Percentiles rank a stretch among this genome's conserved stretches.
Evolutionary conservation across 371 early-diverging fungal genomes (phyloP).

Genomic region (Mucor velutinosus): DNA sequence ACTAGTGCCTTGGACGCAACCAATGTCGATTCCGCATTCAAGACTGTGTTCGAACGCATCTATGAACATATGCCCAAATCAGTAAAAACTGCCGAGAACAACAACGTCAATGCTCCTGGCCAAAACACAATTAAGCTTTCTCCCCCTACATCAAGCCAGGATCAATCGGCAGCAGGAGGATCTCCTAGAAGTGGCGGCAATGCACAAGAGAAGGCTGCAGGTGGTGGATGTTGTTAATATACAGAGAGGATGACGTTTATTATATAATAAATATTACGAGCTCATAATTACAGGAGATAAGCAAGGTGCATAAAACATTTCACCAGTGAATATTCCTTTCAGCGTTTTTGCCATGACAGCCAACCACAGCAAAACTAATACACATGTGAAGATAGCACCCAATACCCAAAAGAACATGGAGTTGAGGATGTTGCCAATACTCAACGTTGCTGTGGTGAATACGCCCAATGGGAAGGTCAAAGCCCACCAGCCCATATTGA

Average conservation of each 20-base stretch:
- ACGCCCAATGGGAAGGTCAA: conserved; percentile 54
- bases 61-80: conserved; percentile 33
- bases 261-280: neutral
- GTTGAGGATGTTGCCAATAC: conserved; percentile 6
- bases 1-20: conserved; percentile 90
- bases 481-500: conserved; percentile 62
- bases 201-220: neutral
- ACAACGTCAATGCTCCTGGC: conserved; percentile 14
- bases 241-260: neutral
- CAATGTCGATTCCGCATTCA: conserved; percentile 83
- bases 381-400: conserved; percentile 19
- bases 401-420: conserved; percentile 22
- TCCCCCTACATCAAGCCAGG: conserved; percentile 24
- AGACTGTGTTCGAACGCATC: conserved; percentile 23
- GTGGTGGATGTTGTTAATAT: neutral
- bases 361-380: conserved; percentile 21
- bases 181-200: neutral
- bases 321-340: conserved; percentile 9
- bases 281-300: conserved; percentile 7
- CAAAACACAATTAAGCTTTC: conserved; percentile 38
- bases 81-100: conserved; percentile 18
- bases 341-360: conserved; percentile 13
- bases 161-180: neutral
- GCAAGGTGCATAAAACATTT: conserved; percentile 25
- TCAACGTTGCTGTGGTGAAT: conserved; percentile 31